Evolutionary conservation across 768 basidiomycete genomes (phyloP).

Genomic region (Amanita exitialis): DNA sequence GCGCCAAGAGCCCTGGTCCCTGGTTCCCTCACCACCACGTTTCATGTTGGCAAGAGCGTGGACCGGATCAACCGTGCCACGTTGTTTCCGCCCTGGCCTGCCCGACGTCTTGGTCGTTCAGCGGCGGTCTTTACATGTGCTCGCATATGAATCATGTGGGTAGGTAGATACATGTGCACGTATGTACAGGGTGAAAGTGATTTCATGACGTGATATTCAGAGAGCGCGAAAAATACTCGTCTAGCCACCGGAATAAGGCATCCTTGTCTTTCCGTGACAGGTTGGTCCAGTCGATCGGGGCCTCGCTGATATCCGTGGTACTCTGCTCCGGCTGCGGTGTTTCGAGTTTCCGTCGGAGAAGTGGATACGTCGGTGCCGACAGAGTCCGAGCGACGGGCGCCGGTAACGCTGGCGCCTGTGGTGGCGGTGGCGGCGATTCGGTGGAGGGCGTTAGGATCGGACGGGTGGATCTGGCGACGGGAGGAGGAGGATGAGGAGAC

Average conservation of each 20-base stretch:
- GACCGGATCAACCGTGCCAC: not conserved
- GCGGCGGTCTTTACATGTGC: too few relatives aligned
- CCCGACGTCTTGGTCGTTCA: not conserved
- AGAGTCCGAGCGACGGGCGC: conserved; percentile 3
- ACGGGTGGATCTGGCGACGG: conserved; percentile 20
- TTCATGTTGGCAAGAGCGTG: not conserved
- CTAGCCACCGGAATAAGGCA: conserved; percentile 69
- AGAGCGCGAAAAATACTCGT: conserved; percentile 63
- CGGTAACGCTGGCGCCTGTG: not conserved
- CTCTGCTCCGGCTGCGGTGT: conserved; percentile 2
- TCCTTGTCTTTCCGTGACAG: conserved; percentile 59
- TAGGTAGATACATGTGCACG: too few relatives aligned
- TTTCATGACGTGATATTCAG: conserved; percentile 16
- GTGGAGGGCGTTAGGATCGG: conserved; percentile 14
- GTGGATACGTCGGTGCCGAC: not conserved
- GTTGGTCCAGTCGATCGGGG: conserved; percentile 57
- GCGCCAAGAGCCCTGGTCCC: not conserved
- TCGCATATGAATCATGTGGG: not conserved
- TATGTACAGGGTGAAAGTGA: too few relatives aligned
- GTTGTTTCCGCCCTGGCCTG: not conserved
- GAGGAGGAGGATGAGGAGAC: conserved; percentile 21
- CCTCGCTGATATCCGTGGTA: conserved; percentile 3
- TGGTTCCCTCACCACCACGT: not conserved
- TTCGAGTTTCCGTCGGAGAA: not conserved
- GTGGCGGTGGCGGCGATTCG: conserved; percentile 1